A percentile compares a stretch with the other conserved stretches of the same genome.
phyloP scores from a whole-genome alignment of 805 yeast genomes.

The Soucietia sequanensis region DNA sequence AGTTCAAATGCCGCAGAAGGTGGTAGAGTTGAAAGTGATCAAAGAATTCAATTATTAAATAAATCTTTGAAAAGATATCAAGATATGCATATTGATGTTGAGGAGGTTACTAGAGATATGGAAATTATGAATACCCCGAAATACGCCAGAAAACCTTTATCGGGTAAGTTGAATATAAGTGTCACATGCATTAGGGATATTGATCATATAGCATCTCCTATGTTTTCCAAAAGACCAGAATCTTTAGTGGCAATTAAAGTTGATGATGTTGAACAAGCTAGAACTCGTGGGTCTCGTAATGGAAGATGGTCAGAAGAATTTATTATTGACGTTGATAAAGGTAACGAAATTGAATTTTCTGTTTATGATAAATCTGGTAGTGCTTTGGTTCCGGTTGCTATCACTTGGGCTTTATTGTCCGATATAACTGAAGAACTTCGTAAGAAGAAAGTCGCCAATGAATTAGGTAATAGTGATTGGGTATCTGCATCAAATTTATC shows the following conservation, averaged over 20 bases:
- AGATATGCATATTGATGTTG: constrained; percentile 76
- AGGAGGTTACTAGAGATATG: constrained; percentile 64
- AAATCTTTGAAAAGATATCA: constrained; percentile 85
- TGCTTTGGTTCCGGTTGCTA: constrained; percentile 78
- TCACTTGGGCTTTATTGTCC: constrained; percentile 85
- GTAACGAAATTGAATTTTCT: constrained; percentile 86
- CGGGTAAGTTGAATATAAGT: constrained; percentile 76
- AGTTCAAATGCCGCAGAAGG: constrained; percentile 86
- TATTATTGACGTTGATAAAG: constrained; percentile 78
- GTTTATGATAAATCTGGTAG: constrained; percentile 78
- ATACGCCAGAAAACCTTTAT: constrained; percentile 76
- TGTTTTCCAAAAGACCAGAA: constrained; percentile 77
- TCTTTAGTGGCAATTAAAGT: constrained; percentile 73
- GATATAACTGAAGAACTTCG: constrained; percentile 95
- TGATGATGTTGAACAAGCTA: constrained; percentile 83
- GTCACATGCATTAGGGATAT: constrained; percentile 80
- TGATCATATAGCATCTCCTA: constrained; percentile 86
- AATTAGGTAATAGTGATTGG: constrained; percentile 79
- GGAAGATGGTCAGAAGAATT: constrained; percentile 86
- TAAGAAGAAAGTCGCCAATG: constrained; percentile 78
- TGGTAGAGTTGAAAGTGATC: constrained; percentile 79
- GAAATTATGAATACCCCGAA: constrained; percentile 67
- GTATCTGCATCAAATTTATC: constrained; percentile 68
- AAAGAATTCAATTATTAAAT: constrained; percentile 78
- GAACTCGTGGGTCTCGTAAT: constrained; percentile 69